Base-by-base conservation (phyloP, 108 stramenopile genomes). In the Cyclotella distinguenda region DNA sequence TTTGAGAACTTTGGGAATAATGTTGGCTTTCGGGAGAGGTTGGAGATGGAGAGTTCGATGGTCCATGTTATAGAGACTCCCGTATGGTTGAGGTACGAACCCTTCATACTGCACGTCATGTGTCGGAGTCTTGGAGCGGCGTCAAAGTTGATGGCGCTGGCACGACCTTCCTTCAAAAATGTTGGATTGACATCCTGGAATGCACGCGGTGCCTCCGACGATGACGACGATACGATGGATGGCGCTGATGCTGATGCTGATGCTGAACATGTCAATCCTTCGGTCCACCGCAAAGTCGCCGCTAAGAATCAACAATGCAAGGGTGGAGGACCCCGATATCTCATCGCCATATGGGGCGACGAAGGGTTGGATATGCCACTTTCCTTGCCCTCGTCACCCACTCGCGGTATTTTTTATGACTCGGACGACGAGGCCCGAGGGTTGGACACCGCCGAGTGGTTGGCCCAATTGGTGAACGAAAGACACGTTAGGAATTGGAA, bases 291-390 rank as follows among this genome's bases (percentile, higher is more conserved):
- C 32, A 50, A 33, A 13, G n/a, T 28, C 15, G 26, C 28, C 25
- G 40, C 25, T 44, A 45, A 12, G 46, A 43, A 68, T 42, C 60
- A 60, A 43, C 74, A 76, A 63, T 68, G 47, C 49, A 78, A 89
- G 52, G 82, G 83, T 43, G 72, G 70, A 25, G 42, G 62, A 55
- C 68, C 78, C 13, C 43, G 60, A 21, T 89, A 88, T 51, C 52
- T 93, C 22, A 86, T 90, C 21, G 88, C 88, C 32, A 87, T 92
- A 30, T 89, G 88, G 92, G 89, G 94, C 16, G 94, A 95, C 63
- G 94, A 95, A 73, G 88, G 87, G 25, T 73, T 95, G n/a, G 94
- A 95, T 45, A 90, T 92, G 89, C 94, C 94, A 15, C 52, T 95
- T 9, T 77, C 74, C 0, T 30, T 60, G 35, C 72, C 66, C 10